Base-by-base conservation (phyloP, 2,329 filamentous ascomycete species). In the Fusarium napiforme region DNA sequence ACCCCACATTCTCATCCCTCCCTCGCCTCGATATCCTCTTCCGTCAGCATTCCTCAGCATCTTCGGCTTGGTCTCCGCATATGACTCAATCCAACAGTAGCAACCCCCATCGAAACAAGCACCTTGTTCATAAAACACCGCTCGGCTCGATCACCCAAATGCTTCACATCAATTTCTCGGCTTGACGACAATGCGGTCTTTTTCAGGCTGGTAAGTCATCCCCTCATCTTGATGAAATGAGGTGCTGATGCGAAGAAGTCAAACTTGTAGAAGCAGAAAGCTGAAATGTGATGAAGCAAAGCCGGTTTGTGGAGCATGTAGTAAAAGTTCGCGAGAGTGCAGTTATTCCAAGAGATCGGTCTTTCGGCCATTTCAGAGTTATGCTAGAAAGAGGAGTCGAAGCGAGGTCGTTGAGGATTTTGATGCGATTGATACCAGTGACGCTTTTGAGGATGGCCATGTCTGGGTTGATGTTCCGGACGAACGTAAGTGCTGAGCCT, bases 261-360 rank as follows among this genome's bases (percentile, higher is more conserved):
- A 72, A 16, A 77, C 75, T 4, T 77, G 75, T 26, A 67, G 75
- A 64, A 64, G 45, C 21, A 69, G 78, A 14, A 79, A 79, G 21
- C 5, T 79, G 6, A 79, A 79, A 40, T 79, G 78, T 9, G 73
- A 79, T 40, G 75, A 79, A 34, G 45, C 21, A 1, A 77, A 73
- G 7, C 78, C 78, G 0, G 21, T 64, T 1, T 79, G 77, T 26
- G 70, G 75, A 15, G 67, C 66, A 5, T 78, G 77, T 23, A 32
- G 36, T 12, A 78, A 74, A 21, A 63, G 73, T 18, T 65, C 53
- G 2, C 60, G 75, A 9, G 21, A 43, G 1, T 77, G 75, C 19
- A 67, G 47, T 32, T 77, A 77, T 14, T 45, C 53, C 11, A 61
- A 66, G 21, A 64, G 72, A 43, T 73, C 69, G 2, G 34, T 75